Evolutionary conservation across 2,329 filamentous ascomycete species (phyloP), one percentile per base, ranked within the genome.

Genomic region (Ophiosphaerella herpotricha): DNA sequence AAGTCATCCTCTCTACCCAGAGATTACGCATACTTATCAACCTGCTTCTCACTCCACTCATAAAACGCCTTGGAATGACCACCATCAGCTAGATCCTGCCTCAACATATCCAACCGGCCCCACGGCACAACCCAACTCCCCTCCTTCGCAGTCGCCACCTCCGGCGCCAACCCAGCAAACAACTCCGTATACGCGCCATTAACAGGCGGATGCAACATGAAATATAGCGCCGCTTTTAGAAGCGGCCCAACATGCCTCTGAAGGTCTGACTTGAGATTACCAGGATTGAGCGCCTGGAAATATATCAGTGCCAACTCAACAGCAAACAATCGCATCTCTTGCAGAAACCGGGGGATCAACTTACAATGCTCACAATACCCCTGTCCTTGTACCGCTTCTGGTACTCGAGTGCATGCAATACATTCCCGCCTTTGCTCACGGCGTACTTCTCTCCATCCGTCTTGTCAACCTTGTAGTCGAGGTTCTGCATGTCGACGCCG

Each of bases 91-190:
- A 76, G 33, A 45, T 67, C 62, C 7, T 52, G 44, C 9, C 59
- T 48, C 14, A 66, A 26, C 16, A 29, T 2, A 7, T 39, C 31
- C 3, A 60, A 44, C 11, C 75, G 63, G 7, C 80, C 80, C 77
- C 78, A 83, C 1, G 80, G 79, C 42, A 78, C 68, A 23, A 82
- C 58, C 58, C 60, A 75, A n/a, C 59, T 63, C 2, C 74, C 73
- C 46, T 71, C 70, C 34, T 61, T 55, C 16, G 55, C 9, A 4
- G 13, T 31, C 38, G 46, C 54, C 8, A 55, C 52, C 4, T 61
- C 60, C 0, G 60, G 54, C 39, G 63, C 43, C 34, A 65, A 32
- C 0, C 58, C 60, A 8, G 63, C 64, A 39, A 58, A 67, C 9
- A 66, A 41, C 50, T 66, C 61, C 1, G 63, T 66, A 23, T 65